Evolutionary conservation across 164 flowering plant genomes (phyloP).

Genomic region (Aristolochia contorta): DNA sequence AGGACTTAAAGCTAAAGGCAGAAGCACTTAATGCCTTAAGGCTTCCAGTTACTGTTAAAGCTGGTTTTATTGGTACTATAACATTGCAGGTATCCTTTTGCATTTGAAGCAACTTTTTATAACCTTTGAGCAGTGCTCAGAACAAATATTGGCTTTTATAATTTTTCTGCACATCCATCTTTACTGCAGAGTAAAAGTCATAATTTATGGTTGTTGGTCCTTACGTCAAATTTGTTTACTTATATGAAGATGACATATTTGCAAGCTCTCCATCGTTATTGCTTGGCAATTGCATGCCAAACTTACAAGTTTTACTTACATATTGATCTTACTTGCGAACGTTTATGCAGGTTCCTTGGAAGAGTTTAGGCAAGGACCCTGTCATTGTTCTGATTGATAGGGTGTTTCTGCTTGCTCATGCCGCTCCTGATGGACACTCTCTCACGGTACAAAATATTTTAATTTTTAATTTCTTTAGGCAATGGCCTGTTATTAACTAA

Average conservation of each 20-base stretch:
- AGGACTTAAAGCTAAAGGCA: slow-evolving; percentile 88
- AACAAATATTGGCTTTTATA: not conserved
- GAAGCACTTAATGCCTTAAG: slow-evolving; percentile 86
- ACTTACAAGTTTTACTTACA: not conserved
- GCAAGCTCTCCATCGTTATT: too few relatives aligned
- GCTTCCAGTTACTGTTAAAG: slow-evolving; percentile 92
- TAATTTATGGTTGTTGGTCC: too few relatives aligned
- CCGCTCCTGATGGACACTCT: slow-evolving; percentile 65
- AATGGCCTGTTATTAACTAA: not conserved
- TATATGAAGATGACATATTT: too few relatives aligned
- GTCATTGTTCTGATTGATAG: slow-evolving; percentile 94
- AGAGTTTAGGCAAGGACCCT: slow-evolving; percentile 97
- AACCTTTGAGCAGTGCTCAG: too few relatives aligned
- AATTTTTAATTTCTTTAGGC: not conserved
- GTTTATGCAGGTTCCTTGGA: slow-evolving; percentile 86
- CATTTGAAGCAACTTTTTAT: too few relatives aligned
- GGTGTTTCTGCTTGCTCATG: slow-evolving; percentile 84
- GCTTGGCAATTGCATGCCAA: too few relatives aligned
- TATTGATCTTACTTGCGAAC: slow-evolving; percentile 1
- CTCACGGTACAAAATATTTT: slow-evolving; percentile 38
- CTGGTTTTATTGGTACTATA: slow-evolving; percentile 93
- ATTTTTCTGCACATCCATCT: not conserved
- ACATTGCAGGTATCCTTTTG: slow-evolving; percentile 64
- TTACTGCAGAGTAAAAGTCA: too few relatives aligned
- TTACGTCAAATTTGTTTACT: too few relatives aligned